Evolutionary conservation across 371 early-diverging fungal species (phyloP), one percentile per base, ranked within the genome.

Genomic region (Rhizopus delemar): DNA sequence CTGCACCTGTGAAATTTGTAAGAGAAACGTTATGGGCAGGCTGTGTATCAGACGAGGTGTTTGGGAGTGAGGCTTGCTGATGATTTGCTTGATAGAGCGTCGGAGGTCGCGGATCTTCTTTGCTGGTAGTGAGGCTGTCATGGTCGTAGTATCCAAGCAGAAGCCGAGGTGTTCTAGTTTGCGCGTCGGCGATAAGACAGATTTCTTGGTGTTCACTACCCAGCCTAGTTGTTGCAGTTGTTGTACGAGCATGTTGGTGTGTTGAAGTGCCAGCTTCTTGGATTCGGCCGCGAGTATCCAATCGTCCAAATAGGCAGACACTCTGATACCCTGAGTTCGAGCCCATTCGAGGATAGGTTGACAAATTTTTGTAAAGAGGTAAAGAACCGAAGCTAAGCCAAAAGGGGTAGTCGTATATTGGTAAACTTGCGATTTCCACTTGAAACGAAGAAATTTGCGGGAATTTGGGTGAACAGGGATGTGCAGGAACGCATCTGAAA

Each of bases 291-390:
- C 51, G 0, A 67, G 9, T 6, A 69, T 49, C 53, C 63, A 57
- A 58, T 74, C 68, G 74, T 69, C 70, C 33, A 74, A 36, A 35
- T 69, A 74, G 3, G 62, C 66, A 3, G 62, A 48, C 2, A 74
- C 5, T 3, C 59, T 46, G 4, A 73, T 65, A 0, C 71, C 68
- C n/a, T 62, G 56, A 0, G 63, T 41, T 0, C 70, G 62, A 0
- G 66, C 61, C 69, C 66, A 63, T 8, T 63, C 60, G 4, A 76
- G 57, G 11, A 72, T 56, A 3, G 76, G 67, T 3, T 49, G 32
- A 9, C 60, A 56, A 4, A 71, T 36, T 57, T 70, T 76, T 36
- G 69, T 72, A 53, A 72, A 76, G 4, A 73, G 50, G 9, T 50
- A 58, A 4, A 77, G 77, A 12, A 60, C 54, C 0, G 68, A 28